Evolutionary conservation across 176 grass and related monocot species (phyloP), one percentile per base, ranked within the genome.

Genomic region (Melocanna baccifera): DNA sequence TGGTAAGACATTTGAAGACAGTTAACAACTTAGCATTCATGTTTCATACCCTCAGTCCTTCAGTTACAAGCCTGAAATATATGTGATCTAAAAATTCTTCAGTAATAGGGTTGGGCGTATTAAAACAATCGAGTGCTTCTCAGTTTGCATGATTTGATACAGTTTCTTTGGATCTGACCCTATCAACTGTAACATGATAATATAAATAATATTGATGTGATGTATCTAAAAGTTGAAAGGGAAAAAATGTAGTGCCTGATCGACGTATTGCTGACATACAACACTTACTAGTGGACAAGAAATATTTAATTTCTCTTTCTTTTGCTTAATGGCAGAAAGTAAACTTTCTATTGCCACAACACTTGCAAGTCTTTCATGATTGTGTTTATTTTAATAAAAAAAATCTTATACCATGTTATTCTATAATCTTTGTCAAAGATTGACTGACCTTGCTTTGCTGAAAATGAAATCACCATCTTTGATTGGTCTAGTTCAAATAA

Each of bases 1-100:
- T 75, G 96, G 96, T 99, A 77, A 92, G 93, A 57, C 61, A 84
- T 80, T 78, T 39, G 30, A 39, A 83, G 7, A 43, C 59, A 67
- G 28, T 50, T 73, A 82, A 71, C 48, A 29, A 16, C 14, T 78
- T 25, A 0, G 4, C 23, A 46, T 36, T 52, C 26, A 82, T 73
- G 28, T 59, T 78, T 59, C 50, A 25, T 73, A 13, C 30, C 7
- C 61, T 72, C 18, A 12, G 20, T 83, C 29, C 7, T 68, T 77
- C 13, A 12, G 22, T 83, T 39, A 25, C 48, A 30, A 78, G 70
- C 10, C 8, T 90, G 67, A 39, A 40, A 79, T 83, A 20, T 40
- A 46, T 82, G 46, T 58, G 55, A 48, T 82, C 9, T 75, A 41
- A 16, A 16, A 75, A 29, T 29, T 66, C 26, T 75, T 50, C 32